Base-by-base conservation (phyloP, 345 rosid species). In the Ailanthus altissimus region DNA sequence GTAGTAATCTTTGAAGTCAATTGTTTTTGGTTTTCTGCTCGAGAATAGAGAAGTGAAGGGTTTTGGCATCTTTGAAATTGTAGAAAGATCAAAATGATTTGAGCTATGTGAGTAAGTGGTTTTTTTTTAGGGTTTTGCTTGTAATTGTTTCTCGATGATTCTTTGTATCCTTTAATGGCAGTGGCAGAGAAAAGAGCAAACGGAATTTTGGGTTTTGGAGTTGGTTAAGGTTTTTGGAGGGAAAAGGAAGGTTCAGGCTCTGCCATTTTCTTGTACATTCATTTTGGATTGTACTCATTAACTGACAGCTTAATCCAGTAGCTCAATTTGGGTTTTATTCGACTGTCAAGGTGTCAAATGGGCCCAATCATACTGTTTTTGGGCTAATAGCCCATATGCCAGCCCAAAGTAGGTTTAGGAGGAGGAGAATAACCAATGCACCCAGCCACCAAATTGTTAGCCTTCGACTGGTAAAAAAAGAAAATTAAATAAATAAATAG, bases 1-100 rank as follows among this genome's bases (percentile, higher is more conserved):
- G 86, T 91, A 87, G 90, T 78, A 90, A 13, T 85, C 89, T 49
- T 76, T 82, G 89, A 94, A 91, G 8, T 85, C 79, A 20, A 86
- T 87, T 28, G 85, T 14, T 42, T 64, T 51, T 1, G 86, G 78
- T 74, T 89, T 89, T 86, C 86, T 89, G 86, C 86, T 83, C 28
- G 89, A 77, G 81, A 87, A 86, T 73, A 87, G 45, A n/a, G 69
- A 47, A 50, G 86, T 77, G 78, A 86, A 81, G 32, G 83, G 82
- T 43, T 25, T 62, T 0, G 89, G 88, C 94, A 90, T 90, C 74
- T 66, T 74, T 66, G 82, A 8, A 36, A 32, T 13, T 18, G 78
- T 18, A 53, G 63, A 38, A 3, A 1, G 3, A 32, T 32, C 2
- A 32, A 32, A 11, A 38, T 70, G 59, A 21, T 26, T 16, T 26